Conservation (phyloP, 495 filamentous ascomycete genomes). For the Cryomyces minteri region DNA sequence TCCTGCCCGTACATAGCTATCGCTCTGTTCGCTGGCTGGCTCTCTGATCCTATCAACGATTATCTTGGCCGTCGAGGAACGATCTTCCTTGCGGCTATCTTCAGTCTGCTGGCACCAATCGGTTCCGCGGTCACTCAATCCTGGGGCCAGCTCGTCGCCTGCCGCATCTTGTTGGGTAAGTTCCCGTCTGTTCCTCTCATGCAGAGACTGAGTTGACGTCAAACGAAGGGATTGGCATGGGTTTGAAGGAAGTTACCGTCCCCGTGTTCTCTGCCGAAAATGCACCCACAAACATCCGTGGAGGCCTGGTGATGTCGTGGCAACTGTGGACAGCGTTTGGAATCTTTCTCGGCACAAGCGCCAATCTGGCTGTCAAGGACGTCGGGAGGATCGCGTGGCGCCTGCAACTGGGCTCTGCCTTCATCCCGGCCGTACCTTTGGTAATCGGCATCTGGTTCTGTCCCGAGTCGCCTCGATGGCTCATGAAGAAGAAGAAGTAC, state of each 20-base stretch:
- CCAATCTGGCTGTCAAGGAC: conserved; percentile 39
- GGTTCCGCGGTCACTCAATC: conserved; percentile 4
- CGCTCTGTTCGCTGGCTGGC: conserved; percentile 8
- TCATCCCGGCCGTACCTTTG: conserved; percentile 53
- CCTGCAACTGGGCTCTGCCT: conserved; percentile 44
- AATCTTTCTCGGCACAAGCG: conserved; percentile 39
- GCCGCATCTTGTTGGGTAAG: conserved; percentile 5
- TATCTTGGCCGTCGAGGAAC: conserved; percentile 27
- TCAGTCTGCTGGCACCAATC: conserved; percentile 29
- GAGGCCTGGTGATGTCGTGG: conserved; percentile 46
- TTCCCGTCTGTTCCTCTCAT: no score
- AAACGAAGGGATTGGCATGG: conserved; percentile 7
- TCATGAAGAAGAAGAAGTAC: conserved; percentile 10
- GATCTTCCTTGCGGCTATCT: conserved; percentile 53
- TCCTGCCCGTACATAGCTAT: conserved; percentile 29
- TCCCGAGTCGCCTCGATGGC: conserved; percentile 10
- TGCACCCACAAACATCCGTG: conserved; percentile 39
- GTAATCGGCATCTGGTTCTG: conserved; percentile 37
- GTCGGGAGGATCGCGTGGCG: conserved; percentile 39
- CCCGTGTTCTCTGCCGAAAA: conserved; percentile 47
- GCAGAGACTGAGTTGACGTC: no score
- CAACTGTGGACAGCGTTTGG: conserved; percentile 39
- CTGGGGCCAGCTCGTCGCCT: conserved; percentile 8
- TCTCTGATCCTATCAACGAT: conserved; percentile 3
- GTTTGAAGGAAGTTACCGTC: conserved; percentile 13